phyloP scores from a whole-genome alignment of 2,329 filamentous ascomycete genomes.

The Rutstroemia sp. region DNA sequence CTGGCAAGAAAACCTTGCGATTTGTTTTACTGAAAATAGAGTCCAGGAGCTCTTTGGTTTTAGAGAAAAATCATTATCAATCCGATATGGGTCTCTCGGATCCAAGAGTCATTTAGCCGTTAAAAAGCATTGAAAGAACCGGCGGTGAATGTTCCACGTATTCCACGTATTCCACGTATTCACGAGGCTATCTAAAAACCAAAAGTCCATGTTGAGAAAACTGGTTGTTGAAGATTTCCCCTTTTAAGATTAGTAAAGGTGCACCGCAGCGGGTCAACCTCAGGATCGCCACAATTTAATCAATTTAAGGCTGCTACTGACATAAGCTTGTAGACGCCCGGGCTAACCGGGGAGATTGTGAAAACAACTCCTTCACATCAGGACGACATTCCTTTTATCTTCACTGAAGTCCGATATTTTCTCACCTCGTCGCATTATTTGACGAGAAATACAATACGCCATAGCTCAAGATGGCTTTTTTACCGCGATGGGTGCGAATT shows the following conservation, averaged over 20 bases:
- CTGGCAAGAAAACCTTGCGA: too few species aligned
- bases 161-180: too few species aligned
- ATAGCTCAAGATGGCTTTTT: slow-evolving; percentile 19
- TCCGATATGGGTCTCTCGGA: background rate
- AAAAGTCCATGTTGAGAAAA: background rate
- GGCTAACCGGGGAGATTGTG: background rate
- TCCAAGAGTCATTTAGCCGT: background rate
- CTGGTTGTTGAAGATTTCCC: background rate
- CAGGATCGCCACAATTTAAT: too few species aligned
- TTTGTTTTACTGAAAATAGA: too few species aligned
- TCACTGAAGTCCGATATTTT: background rate
- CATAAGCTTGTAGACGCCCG: background rate
- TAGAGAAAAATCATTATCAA: background rate
- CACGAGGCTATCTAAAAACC: background rate
- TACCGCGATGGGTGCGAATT: slow-evolving; percentile 25
- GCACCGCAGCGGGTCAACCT: background rate
- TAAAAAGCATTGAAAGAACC: background rate
- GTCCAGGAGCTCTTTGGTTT: too few species aligned
- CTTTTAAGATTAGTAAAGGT: background rate
- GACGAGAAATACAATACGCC: background rate
- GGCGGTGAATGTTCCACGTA: too few species aligned
- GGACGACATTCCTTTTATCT: background rate
- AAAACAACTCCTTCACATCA: background rate
- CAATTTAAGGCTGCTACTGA: background rate
- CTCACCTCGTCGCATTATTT: background rate